These are phyloP conservation scores for Trypanosoma avium DNA, from an alignment of 208 protist genomes.

Conservation along the genomic window DNA sequence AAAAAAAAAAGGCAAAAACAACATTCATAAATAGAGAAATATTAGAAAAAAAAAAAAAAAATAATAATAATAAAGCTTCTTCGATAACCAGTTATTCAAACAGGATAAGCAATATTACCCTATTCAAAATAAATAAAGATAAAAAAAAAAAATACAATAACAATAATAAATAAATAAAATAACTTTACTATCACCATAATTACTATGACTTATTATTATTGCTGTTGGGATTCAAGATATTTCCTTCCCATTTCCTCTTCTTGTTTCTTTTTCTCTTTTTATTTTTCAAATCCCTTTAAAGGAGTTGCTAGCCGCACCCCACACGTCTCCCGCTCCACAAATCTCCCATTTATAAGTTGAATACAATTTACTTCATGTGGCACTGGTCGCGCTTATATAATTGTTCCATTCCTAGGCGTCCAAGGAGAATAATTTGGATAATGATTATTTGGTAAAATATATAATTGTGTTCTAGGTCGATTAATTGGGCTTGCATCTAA, in stretches of 20 bases:
- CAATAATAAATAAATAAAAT: conserved; percentile 7
- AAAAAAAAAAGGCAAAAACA: not conserved
- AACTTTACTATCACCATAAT: not conserved
- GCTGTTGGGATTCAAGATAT: not conserved
- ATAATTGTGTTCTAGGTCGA: conserved; percentile 67
- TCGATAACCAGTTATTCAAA: no score
- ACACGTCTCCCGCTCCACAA: conserved; percentile 81
- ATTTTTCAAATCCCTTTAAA: conserved; percentile 43
- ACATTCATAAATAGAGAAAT: no score
- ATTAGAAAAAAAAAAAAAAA: no score
- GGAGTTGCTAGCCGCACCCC: conserved; percentile 64
- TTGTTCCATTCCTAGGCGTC: conserved; percentile 80
- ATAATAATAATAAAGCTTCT: no score
- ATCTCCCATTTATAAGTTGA: conserved; percentile 81
- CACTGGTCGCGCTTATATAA: conserved; percentile 75
- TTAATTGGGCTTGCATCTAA: conserved; percentile 82
- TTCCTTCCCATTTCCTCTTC: conserved; percentile 9
- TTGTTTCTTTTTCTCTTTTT: conserved; percentile 7
- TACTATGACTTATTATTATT: conserved; percentile 5
- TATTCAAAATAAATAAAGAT: not conserved
- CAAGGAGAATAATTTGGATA: conserved; percentile 87
- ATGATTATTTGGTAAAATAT: conserved; percentile 74
- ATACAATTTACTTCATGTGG: conserved; percentile 65
- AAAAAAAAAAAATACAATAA: conserved; percentile 1
- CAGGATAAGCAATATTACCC: no score